These are phyloP conservation scores for Colletotrichum siamense DNA, from an alignment of 2,329 filamentous ascomycete species.

Conservation along the genomic window DNA sequence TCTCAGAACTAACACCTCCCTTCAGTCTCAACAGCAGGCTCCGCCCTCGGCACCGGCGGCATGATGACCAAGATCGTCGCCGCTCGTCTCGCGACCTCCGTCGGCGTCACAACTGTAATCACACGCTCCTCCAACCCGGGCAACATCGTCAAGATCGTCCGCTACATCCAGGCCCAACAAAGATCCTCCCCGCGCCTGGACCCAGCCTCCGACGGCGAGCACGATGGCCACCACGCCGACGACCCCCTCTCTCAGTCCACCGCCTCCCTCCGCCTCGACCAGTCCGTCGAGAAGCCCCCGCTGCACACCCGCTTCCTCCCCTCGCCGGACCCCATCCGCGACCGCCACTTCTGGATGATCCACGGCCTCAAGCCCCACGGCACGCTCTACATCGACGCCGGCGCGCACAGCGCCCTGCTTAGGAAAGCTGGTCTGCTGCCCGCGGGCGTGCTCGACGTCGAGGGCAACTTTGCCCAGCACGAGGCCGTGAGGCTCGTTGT, in stretches of 20 bases:
- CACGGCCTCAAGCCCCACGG: constrained; percentile 91
- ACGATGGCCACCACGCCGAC: constrained; percentile 32
- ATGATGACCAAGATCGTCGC: constrained; percentile 99
- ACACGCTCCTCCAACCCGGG: constrained; percentile 92
- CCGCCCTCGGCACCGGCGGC: constrained; percentile 87
- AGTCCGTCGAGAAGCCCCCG: constrained; percentile 53
- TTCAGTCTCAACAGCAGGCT: constrained; percentile 85
- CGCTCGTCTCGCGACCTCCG: constrained; percentile 88
- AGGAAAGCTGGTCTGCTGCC: constrained; percentile 89
- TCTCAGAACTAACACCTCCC: neutral
- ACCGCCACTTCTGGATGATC: constrained; percentile 96
- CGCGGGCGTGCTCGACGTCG: constrained; percentile 88
- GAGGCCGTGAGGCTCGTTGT: constrained; percentile 90
- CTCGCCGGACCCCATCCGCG: constrained; percentile 82
- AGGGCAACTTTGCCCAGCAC: constrained; percentile 88
- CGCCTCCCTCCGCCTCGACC: constrained; percentile 45
- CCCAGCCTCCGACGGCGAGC: constrained; percentile 9
- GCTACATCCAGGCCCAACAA: constrained; percentile 70
- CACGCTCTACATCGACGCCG: constrained; percentile 90
- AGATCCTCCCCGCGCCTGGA: constrained; percentile 28
- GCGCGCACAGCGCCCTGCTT: constrained; percentile 79
- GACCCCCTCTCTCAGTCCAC: constrained; percentile 44
- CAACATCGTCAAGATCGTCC: constrained; percentile 87
- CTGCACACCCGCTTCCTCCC: constrained; percentile 94
- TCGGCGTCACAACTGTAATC: constrained; percentile 94